A percentile compares a stretch with the other conserved stretches of the same genome.
Evolutionary conservation across 1,139 yeast species (phyloP).

Genomic region (Zygoascus hellenicus): DNA sequence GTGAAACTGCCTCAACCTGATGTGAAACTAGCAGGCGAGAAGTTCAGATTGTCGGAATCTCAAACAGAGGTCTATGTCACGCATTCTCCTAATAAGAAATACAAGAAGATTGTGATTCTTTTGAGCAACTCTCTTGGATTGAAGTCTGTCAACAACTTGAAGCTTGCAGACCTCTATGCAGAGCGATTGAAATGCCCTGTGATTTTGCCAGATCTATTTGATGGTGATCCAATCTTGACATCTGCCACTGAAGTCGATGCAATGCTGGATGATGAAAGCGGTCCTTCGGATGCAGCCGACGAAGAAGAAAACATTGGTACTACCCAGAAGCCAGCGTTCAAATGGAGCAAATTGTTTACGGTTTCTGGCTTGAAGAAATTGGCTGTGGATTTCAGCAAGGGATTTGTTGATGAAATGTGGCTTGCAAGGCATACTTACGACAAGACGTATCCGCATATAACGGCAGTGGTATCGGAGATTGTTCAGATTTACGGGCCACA

Average conservation of each 20-base stretch:
- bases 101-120: constrained; percentile 24
- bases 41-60: constrained; percentile 24
- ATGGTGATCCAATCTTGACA: constrained; percentile 31
- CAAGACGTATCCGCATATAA: constrained; percentile 30
- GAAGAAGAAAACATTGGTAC: not conserved
- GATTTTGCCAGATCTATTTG: constrained; percentile 32
- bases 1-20: not conserved
- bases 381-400: constrained; percentile 33
- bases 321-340: not conserved
- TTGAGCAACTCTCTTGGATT: constrained; percentile 34
- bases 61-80: constrained; percentile 27
- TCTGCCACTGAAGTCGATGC: constrained; percentile 26
- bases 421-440: constrained; percentile 36
- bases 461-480: constrained; percentile 32
- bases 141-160: constrained; percentile 27
- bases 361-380: constrained; percentile 31
- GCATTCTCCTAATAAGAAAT: constrained; percentile 14
- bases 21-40: constrained; percentile 21
- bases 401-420: constrained; percentile 38
- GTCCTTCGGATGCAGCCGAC: not conserved
- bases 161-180: constrained; percentile 30
- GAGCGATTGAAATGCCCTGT: constrained; percentile 27
- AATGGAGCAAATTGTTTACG: constrained; percentile 19
- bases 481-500: constrained; percentile 33
- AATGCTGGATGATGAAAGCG: constrained; percentile 13